Evolutionary conservation across 2,329 filamentous ascomycete species (phyloP).

Genomic region (Xylaria sp.): DNA sequence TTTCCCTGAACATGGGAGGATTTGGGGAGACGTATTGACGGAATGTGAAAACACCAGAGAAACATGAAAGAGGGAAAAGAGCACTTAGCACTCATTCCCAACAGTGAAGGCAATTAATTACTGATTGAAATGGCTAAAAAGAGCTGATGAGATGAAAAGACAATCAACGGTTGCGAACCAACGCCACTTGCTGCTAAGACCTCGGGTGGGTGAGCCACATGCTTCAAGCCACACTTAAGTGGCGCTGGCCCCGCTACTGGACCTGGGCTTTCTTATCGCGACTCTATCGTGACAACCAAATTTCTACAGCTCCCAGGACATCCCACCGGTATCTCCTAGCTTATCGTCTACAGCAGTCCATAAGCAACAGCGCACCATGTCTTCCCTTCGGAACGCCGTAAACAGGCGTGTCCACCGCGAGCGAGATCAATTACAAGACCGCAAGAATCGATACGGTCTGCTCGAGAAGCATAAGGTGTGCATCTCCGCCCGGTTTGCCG

Average conservation of each 20-base stretch:
- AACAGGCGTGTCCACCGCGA: constrained; percentile 87
- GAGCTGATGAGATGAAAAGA: too few relatives aligned
- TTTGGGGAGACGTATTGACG: too few relatives aligned
- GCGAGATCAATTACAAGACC: constrained; percentile 81
- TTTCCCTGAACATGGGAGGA: too few relatives aligned
- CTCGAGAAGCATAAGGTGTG: constrained; percentile 91
- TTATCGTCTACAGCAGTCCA: background rate
- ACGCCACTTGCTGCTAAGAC: background rate
- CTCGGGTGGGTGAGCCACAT: background rate
- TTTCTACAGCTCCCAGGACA: constrained; percentile 13
- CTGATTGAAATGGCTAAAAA: too few relatives aligned
- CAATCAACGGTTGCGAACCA: too few relatives aligned
- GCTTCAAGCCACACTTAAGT: background rate
- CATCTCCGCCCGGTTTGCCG: background rate
- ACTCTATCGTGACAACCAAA: constrained; percentile 18
- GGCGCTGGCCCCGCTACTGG: background rate
- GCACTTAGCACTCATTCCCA: too few relatives aligned
- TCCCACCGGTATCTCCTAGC: constrained; percentile 6
- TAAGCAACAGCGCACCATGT: constrained; percentile 17
- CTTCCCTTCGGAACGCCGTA: constrained; percentile 66
- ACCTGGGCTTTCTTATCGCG: constrained; percentile 7
- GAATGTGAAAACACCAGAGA: too few relatives aligned
- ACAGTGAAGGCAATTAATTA: too few relatives aligned
- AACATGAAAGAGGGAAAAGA: too few relatives aligned
- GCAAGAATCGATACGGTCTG: constrained; percentile 78